Percentiles rank a stretch among this genome's conserved stretches.
Evolutionary conservation across 305 asterid genomes (phyloP).

Genomic region (Solanum hybrid): DNA sequence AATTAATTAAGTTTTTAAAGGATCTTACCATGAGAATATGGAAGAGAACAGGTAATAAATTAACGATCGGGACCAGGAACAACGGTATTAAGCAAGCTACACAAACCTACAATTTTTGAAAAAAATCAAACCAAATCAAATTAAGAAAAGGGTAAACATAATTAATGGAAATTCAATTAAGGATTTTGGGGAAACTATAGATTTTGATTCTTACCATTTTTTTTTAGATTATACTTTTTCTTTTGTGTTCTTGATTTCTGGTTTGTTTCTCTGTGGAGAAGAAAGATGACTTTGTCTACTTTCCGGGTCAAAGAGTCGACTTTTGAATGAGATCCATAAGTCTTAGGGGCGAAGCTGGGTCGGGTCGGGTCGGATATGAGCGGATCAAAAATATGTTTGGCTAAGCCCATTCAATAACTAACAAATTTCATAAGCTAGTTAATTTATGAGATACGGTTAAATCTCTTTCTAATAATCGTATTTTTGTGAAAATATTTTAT

Average conservation of each 20-base stretch:
- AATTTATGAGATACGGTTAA: not conserved
- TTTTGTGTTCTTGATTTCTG: not conserved
- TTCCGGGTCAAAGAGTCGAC: not conserved
- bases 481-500: not conserved
- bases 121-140: not conserved
- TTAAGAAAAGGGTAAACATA: not conserved
- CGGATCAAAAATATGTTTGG: not conserved
- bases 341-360: not conserved
- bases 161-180: not conserved
- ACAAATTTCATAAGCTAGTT: not conserved
- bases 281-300: not conserved
- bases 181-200: not conserved
- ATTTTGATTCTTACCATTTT: not conserved
- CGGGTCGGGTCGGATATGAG: not conserved
- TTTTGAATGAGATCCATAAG: not conserved
- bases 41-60: slow-evolving; percentile 65
- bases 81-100: slow-evolving; percentile 77
- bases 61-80: slow-evolving; percentile 88
- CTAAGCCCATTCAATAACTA: not conserved
- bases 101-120: slow-evolving; percentile 47
- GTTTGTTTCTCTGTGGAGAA: not conserved
- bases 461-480: not conserved
- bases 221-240: not conserved
- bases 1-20: not conserved
- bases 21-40: slow-evolving; percentile 59